Conservation (phyloP, 768 basidiomycete species). For the Cyathus striatus region DNA sequence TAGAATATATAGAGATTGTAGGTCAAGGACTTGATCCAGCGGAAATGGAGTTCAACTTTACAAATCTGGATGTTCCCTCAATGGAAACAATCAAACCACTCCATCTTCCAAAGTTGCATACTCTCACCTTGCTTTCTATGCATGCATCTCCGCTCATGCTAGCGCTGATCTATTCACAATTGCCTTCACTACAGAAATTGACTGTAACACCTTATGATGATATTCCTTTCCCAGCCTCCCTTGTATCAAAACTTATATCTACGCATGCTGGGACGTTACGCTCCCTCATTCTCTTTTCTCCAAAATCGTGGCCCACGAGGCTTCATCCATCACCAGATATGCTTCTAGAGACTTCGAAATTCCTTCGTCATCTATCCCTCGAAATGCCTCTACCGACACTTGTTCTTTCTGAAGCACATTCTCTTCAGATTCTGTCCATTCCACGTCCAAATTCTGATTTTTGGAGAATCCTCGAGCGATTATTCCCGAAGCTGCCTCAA, state of each 20-base stretch:
- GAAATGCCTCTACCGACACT: conserved; percentile 63
- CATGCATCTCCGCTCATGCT: conserved; percentile 60
- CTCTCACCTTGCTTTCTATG: conserved; percentile 60
- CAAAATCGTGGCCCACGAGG: conserved; percentile 62
- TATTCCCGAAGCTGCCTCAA: conserved; percentile 52
- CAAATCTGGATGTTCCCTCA: conserved; percentile 17
- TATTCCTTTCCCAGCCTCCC: conserved; percentile 50
- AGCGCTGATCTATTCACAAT: conserved; percentile 49
- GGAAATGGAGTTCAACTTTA: conserved; percentile 37
- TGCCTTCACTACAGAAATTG: conserved; percentile 60
- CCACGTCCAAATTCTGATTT: conserved; percentile 66
- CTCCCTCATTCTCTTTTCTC: conserved; percentile 63
- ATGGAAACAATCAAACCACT: conserved; percentile 38
- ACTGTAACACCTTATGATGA: conserved; percentile 75
- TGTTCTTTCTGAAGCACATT: conserved; percentile 24
- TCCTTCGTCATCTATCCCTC: conserved; percentile 65
- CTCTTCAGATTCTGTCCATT: conserved; percentile 64
- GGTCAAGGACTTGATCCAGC: conserved; percentile 53
- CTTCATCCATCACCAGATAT: conserved; percentile 49
- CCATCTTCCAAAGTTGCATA: conserved; percentile 51
- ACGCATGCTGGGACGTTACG: conserved; percentile 53
- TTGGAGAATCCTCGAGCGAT: conserved; percentile 47
- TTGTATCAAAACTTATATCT: conserved; percentile 53
- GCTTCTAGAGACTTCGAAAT: conserved; percentile 45
- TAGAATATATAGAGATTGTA: conserved; percentile 61